A percentile compares a stretch with the other conserved stretches of the same genome.
phyloP scores from a whole-genome alignment of 2,329 filamentous ascomycete species.

The Penicillium sp. region DNA sequence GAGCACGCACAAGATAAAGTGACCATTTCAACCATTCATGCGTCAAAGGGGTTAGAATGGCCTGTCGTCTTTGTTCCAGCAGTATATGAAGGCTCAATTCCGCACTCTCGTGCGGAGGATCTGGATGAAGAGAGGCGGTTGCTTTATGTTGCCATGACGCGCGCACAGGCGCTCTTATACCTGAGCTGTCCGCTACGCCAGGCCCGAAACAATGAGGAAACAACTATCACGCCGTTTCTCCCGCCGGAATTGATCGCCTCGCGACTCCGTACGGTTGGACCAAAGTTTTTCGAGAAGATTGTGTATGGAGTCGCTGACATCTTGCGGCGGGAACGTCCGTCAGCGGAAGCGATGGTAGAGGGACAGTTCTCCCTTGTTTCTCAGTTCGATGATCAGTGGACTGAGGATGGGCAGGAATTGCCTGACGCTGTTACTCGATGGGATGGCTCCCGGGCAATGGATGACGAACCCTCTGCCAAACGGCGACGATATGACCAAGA shows the following conservation, averaged over 20 bases:
- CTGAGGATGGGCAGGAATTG: slow-evolving; percentile 63
- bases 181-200: slow-evolving; percentile 78
- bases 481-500: slow-evolving; percentile 34
- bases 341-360: slow-evolving; percentile 59
- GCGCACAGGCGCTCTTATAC: slow-evolving; percentile 84
- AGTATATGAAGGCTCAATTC: slow-evolving; percentile 87
- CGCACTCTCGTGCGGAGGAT: slow-evolving; percentile 85
- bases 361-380: slow-evolving; percentile 50
- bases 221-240: slow-evolving; percentile 75
- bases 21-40: slow-evolving; percentile 95
- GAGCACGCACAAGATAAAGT: slow-evolving; percentile 63
- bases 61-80: slow-evolving; percentile 92
- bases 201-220: slow-evolving; percentile 62
- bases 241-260: slow-evolving; percentile 57
- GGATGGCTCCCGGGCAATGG: slow-evolving; percentile 35
- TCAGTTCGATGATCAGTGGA: slow-evolving; percentile 69
- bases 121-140: slow-evolving; percentile 84
- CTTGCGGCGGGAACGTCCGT: slow-evolving; percentile 66
- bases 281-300: slow-evolving; percentile 67
- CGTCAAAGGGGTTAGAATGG: slow-evolving; percentile 96
- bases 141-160: slow-evolving; percentile 95
- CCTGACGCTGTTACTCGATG: slow-evolving; percentile 43
- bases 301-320: slow-evolving; percentile 74
- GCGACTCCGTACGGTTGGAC: slow-evolving; percentile 66
- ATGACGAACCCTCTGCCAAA: slow-evolving; percentile 33